Conservation (phyloP, 2,329 filamentous ascomycete genomes). For the Coniochaeta hoffmannii region DNA sequence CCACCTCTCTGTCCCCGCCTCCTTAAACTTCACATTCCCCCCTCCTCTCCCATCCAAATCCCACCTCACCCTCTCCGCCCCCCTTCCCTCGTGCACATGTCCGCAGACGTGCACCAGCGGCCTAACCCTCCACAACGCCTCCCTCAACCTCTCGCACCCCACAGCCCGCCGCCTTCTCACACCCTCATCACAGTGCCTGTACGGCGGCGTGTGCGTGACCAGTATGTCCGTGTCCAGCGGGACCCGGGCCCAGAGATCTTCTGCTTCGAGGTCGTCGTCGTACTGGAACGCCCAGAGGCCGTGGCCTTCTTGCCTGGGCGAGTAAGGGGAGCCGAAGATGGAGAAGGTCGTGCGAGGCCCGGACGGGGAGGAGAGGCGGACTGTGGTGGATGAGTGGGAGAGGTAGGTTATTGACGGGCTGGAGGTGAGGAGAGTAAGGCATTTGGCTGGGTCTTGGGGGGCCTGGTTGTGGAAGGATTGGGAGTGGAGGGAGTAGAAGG, state of each 20-base stretch:
- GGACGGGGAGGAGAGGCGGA: conserved; percentile 44
- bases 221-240: conserved; percentile 57
- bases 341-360: conserved; percentile 55
- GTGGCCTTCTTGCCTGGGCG: conserved; percentile 35
- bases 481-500: conserved; percentile 40
- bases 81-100: conserved; percentile 63
- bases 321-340: conserved; percentile 65
- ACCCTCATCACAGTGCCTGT: conserved; percentile 47
- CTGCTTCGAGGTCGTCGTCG: conserved; percentile 15
- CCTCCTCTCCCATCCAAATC: conserved; percentile 33
- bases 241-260: conserved; percentile 51
- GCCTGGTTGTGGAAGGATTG: background rate
- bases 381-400: conserved; percentile 44
- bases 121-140: conserved; percentile 50
- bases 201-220: conserved; percentile 63
- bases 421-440: conserved; percentile 44
- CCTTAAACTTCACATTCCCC: conserved; percentile 33
- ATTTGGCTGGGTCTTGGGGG: conserved; percentile 18
- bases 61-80: conserved; percentile 58
- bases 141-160: conserved; percentile 55
- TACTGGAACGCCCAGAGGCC: conserved; percentile 65
- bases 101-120: conserved; percentile 63
- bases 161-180: conserved; percentile 26
- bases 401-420: conserved; percentile 58
- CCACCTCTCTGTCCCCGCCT: conserved; percentile 41